These are phyloP conservation scores for Phytopythium cucurbitacearum DNA, from an alignment of 352 stramenopile genomes.

Conservation along the genomic window DNA sequence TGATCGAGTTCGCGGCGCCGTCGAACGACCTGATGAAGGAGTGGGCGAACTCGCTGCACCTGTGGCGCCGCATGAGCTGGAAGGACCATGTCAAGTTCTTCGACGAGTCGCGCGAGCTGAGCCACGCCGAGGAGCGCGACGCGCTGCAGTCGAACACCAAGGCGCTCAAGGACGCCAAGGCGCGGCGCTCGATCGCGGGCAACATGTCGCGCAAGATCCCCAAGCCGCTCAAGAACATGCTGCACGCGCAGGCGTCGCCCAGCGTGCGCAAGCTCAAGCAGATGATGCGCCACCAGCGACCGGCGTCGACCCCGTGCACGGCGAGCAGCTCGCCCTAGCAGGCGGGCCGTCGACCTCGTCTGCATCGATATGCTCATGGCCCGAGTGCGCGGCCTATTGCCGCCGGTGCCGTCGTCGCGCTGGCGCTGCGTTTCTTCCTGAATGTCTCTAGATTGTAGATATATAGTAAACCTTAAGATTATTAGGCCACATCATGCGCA, in stretches of 20 bases:
- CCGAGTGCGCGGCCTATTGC: too few relatives aligned
- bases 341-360: neutral
- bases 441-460: constrained; percentile 2
- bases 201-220: constrained; percentile 38
- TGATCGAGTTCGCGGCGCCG: constrained; percentile 67
- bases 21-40: constrained; percentile 82
- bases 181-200: constrained; percentile 23
- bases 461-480: constrained; percentile 3
- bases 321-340: constrained; percentile 23
- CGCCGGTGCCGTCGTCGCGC: neutral
- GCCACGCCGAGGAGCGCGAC: constrained; percentile 53
- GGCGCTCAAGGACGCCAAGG: constrained; percentile 43
- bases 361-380: neutral
- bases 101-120: constrained; percentile 41
- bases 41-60: constrained; percentile 78
- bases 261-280: constrained; percentile 70
- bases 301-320: constrained; percentile 21
- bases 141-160: constrained; percentile 55
- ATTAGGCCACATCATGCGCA: neutral
- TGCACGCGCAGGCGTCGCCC: constrained; percentile 52
- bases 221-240: constrained; percentile 53
- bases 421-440: neutral
- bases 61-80: constrained; percentile 86
- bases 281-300: constrained; percentile 34
- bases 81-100: constrained; percentile 88